Percentiles rank a stretch among this genome's conserved stretches.
phyloP scores from a whole-genome alignment of 73 alveolate genomes.

The Paramecium bursaria region DNA sequence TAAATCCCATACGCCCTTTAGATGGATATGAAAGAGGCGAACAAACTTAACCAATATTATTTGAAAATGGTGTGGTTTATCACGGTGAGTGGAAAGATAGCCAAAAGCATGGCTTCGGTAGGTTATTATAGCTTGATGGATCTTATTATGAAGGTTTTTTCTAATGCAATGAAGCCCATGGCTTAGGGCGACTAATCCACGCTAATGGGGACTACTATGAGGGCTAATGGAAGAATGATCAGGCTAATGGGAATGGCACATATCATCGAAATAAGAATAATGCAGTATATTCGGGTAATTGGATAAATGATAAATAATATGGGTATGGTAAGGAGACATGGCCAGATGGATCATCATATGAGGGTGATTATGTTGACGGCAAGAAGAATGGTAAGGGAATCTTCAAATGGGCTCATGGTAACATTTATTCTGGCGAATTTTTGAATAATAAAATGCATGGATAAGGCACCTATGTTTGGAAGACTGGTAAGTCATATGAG shows the following conservation, averaged over 20 bases:
- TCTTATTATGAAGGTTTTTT: constrained; percentile 86
- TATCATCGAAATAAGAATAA: constrained; percentile 62
- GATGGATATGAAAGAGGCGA: constrained; percentile 1
- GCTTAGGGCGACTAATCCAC: constrained; percentile 61
- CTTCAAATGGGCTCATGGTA: constrained; percentile 68
- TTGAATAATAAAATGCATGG: constrained; percentile 70
- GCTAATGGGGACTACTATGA: constrained; percentile 61
- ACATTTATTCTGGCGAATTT: constrained; percentile 69
- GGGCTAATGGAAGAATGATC: constrained; percentile 68
- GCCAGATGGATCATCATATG: constrained; percentile 70
- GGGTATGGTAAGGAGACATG: constrained; percentile 70
- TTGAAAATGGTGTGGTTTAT: constrained; percentile 78
- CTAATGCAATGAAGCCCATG: constrained; percentile 52
- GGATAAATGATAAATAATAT: constrained; percentile 16
- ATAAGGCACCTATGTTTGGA: constrained; percentile 62
- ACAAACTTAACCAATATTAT: neutral
- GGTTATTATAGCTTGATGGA: constrained; percentile 92
- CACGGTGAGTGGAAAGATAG: constrained; percentile 88
- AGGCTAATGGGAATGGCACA: constrained; percentile 71
- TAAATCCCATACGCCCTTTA: neutral
- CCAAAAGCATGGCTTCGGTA: constrained; percentile 92
- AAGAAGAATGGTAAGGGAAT: constrained; percentile 69
- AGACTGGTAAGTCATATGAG: constrained; percentile 58
- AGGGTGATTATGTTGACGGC: constrained; percentile 67
- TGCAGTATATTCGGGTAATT: constrained; percentile 18